Conservation (phyloP, 352 stramenopile species). For the Pythium oligandrum region DNA sequence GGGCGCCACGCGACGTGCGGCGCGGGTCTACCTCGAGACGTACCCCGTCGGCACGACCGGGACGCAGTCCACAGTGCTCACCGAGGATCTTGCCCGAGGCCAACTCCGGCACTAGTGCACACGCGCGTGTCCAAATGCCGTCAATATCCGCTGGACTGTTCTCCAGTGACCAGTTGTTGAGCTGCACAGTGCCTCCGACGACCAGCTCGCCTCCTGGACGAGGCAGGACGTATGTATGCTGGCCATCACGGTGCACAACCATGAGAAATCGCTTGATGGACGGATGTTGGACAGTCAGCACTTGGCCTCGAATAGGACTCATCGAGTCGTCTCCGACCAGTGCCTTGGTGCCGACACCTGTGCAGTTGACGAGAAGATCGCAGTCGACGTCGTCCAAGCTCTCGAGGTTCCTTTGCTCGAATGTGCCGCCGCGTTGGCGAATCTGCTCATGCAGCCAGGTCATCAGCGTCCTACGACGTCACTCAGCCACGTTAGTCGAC, state of each 20-base stretch:
- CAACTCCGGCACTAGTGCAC: conserved; percentile 33
- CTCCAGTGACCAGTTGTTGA: conserved; percentile 41
- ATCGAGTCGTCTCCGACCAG: conserved; percentile 37
- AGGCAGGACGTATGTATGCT: conserved; percentile 69
- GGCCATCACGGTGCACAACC: conserved; percentile 30
- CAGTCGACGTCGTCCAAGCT: conserved; percentile 32
- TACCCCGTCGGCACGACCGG: conserved; percentile 30
- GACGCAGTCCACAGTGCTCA: conserved; percentile 39
- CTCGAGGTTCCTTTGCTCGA: conserved; percentile 38
- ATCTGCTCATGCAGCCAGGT: conserved; percentile 43
- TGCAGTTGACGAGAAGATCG: conserved; percentile 64
- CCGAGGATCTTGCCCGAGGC: conserved; percentile 34
- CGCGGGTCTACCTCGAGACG: conserved; percentile 39
- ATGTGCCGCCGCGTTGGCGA: conserved; percentile 30
- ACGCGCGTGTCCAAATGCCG: conserved; percentile 48
- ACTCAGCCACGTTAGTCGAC: not conserved
- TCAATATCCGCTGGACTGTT: conserved; percentile 38
- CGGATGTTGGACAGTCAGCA: conserved; percentile 36
- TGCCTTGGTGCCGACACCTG: conserved; percentile 31
- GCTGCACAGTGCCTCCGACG: conserved; percentile 58
- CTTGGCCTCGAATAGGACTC: conserved; percentile 56
- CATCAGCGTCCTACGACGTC: conserved; percentile 39
- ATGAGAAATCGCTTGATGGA: conserved; percentile 46
- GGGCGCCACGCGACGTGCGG: conserved; percentile 25
- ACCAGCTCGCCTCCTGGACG: conserved; percentile 55